A percentile compares a stretch with the other conserved stretches of the same genome.
These are phyloP conservation scores for Dimargaris xerosporica DNA, from an alignment of 192 early-diverging fungal species.

Conservation along the genomic window DNA sequence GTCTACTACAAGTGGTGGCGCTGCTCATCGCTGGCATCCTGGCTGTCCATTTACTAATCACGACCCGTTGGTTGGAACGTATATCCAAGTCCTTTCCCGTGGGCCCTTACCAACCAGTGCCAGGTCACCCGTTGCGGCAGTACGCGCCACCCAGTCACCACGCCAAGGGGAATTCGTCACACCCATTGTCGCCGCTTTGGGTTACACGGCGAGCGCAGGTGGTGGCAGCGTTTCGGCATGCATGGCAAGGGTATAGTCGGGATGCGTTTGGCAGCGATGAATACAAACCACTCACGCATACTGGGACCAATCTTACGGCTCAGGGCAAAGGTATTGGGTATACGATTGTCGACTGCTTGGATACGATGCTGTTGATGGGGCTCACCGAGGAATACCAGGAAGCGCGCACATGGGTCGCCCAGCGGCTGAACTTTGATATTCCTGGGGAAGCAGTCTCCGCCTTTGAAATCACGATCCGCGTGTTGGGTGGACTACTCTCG, in stretches of 20 bases:
- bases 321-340: slow-evolving; percentile 44
- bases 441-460: slow-evolving; percentile 46
- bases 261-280: slow-evolving; percentile 80
- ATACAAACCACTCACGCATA: slow-evolving; percentile 53
- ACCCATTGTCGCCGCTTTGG: slow-evolving; percentile 15
- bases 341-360: slow-evolving; percentile 75
- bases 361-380: slow-evolving; percentile 72
- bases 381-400: slow-evolving; percentile 58
- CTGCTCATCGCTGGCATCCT: no score
- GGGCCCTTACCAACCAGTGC: no score
- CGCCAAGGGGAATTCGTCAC: no score
- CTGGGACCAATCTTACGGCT: slow-evolving; percentile 43
- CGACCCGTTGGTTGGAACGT: no score
- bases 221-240: slow-evolving; percentile 47
- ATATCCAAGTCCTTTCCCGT: no score
- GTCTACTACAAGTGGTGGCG: no score
- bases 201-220: slow-evolving; percentile 40
- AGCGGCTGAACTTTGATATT: slow-evolving; percentile 44
- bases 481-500: slow-evolving; percentile 71
- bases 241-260: slow-evolving; percentile 65
- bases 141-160: no score
- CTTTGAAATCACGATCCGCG: slow-evolving; percentile 83
- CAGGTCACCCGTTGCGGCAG: no score
- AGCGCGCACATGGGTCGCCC: slow-evolving; percentile 51
- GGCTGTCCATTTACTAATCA: no score